These are phyloP conservation scores for Themeda triandra DNA, from an alignment of 176 grass and related monocot species.

Conservation along the genomic window DNA sequence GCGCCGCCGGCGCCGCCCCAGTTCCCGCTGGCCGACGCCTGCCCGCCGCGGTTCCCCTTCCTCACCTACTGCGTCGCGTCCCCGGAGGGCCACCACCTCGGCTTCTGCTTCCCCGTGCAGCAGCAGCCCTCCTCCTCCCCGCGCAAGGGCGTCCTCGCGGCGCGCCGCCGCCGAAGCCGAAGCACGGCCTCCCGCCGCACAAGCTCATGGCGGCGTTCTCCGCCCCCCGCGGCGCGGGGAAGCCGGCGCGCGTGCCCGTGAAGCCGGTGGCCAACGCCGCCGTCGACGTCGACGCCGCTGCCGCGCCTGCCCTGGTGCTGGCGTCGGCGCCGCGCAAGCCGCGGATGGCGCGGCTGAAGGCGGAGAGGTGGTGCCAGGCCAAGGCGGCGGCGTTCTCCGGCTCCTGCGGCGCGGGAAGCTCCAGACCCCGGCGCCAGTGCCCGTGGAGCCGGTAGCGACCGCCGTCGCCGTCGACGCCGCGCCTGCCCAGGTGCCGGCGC, in stretches of 20 bases:
- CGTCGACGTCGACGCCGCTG: not conserved
- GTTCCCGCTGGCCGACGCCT: not conserved
- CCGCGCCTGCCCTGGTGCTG: not conserved
- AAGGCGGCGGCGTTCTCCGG: not conserved
- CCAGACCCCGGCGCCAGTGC: not conserved
- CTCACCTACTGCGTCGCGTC: not conserved
- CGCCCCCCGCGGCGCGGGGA: not conserved
- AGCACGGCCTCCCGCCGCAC: not conserved
- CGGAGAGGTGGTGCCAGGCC: not conserved
- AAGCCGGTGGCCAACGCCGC: not conserved
- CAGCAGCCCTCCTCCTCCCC: not conserved
- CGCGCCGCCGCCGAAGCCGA: no score
- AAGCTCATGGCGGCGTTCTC: slow-evolving; percentile 2
- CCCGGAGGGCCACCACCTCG: not conserved
- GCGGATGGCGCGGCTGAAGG: not conserved
- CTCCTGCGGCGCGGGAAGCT: not conserved
- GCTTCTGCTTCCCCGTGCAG: not conserved
- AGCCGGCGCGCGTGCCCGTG: not conserved
- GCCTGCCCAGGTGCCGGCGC: not conserved
- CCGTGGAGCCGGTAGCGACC: not conserved
- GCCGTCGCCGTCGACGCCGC: not conserved
- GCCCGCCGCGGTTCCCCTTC: not conserved
- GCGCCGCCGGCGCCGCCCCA: slow-evolving; percentile 2
- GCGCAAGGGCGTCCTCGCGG: not conserved
- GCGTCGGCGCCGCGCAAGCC: not conserved